Evolutionary conservation across 371 early-diverging fungal genomes (phyloP).

Genomic region (Actinomucor elegans): DNA sequence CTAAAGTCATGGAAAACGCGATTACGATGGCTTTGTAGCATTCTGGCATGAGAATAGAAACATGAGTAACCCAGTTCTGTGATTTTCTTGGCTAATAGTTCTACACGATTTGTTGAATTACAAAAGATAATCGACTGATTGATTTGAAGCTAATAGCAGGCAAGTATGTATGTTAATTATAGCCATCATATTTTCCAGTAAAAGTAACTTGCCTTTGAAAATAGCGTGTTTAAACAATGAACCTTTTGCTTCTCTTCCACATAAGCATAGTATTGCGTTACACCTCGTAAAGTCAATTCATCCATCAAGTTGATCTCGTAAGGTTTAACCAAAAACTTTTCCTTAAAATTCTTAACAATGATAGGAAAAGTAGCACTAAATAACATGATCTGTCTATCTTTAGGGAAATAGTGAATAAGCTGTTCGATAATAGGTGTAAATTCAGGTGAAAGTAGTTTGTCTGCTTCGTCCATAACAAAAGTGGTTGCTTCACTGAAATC

Average conservation of each 20-base stretch:
- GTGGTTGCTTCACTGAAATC: constrained; percentile 84
- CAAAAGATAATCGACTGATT: constrained; percentile 99
- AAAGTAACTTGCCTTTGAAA: constrained; percentile 72
- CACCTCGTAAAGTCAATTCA: constrained; percentile 95
- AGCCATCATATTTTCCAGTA: too few relatives aligned
- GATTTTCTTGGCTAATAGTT: constrained; percentile 96
- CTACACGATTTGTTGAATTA: constrained; percentile 97
- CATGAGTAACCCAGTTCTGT: constrained; percentile 98
- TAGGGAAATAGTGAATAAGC: constrained; percentile 81
- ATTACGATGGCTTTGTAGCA: constrained; percentile 98
- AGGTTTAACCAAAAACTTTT: constrained; percentile 90
- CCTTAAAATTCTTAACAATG: constrained; percentile 94
- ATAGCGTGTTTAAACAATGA: constrained; percentile 96
- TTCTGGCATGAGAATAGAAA: constrained; percentile 97
- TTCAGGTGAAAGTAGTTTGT: constrained; percentile 95
- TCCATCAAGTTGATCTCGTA: constrained; percentile 99
- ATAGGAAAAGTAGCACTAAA: constrained; percentile 99
- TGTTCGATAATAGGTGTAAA: constrained; percentile 97
- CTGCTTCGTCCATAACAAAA: constrained; percentile 99
- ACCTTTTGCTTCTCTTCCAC: constrained; percentile 98
- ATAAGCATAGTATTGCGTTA: constrained; percentile 98
- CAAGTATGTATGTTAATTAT: too few relatives aligned
- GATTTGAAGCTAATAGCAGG: constrained; percentile 78
- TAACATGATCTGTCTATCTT: constrained; percentile 91
- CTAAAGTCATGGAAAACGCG: constrained; percentile 98